Evolutionary conservation across 2,329 filamentous ascomycete species (phyloP).

Genomic region (Xylaria sp.): DNA sequence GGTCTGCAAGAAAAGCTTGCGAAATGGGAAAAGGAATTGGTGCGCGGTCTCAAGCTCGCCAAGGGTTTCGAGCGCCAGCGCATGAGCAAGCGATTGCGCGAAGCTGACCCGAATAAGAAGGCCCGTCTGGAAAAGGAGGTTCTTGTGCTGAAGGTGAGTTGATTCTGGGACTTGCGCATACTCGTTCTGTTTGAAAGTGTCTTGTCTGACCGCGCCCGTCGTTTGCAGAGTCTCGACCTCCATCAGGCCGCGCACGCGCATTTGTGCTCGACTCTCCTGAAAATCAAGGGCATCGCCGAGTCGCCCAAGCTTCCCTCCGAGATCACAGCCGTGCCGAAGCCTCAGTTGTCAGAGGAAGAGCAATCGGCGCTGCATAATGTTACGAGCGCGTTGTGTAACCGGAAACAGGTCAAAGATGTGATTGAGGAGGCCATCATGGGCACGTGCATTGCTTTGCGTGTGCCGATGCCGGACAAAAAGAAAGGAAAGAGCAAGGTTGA

Average conservation of each 20-base stretch:
- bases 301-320: constrained; percentile 46
- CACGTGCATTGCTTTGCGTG: constrained; percentile 45
- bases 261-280: constrained; percentile 49
- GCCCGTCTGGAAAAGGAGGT: constrained; percentile 58
- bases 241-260: constrained; percentile 53
- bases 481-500: constrained; percentile 26
- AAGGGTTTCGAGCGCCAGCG: constrained; percentile 78
- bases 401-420: constrained; percentile 45
- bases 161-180: background rate
- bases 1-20: constrained; percentile 47
- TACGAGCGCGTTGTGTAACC: constrained; percentile 52
- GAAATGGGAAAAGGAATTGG: constrained; percentile 54
- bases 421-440: constrained; percentile 45
- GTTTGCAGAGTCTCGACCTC: constrained; percentile 48
- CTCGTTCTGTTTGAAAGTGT: constrained; percentile 5
- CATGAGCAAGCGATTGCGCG: constrained; percentile 54
- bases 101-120: constrained; percentile 47
- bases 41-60: constrained; percentile 63
- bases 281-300: constrained; percentile 48
- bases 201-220: background rate
- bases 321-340: constrained; percentile 45
- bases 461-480: constrained; percentile 44
- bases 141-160: constrained; percentile 48
- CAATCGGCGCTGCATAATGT: constrained; percentile 51
- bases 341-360: constrained; percentile 49